A percentile compares a stretch with the other conserved stretches of the same genome.
Conservation (phyloP, 176 grass and related monocot genomes). For the Oryza australiensis region DNA sequence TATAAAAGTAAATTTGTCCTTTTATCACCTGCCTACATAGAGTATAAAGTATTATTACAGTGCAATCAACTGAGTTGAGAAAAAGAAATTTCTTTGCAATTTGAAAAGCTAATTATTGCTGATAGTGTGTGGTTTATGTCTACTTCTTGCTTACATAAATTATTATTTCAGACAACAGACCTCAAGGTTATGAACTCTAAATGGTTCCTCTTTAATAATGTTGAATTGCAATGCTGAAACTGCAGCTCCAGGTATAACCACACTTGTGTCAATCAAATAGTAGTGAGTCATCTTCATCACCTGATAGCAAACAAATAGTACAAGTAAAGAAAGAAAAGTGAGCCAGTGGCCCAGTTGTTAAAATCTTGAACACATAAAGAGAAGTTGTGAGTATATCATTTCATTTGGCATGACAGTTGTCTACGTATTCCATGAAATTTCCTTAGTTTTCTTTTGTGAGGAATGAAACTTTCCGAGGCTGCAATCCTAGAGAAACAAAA, state of each 20-base stretch:
- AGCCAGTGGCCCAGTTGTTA: constrained; percentile 5
- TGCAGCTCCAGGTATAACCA: constrained; percentile 84
- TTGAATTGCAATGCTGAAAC: constrained; percentile 86
- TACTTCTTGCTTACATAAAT: constrained; percentile 9
- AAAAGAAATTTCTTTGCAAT: not conserved
- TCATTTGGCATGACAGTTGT: constrained; percentile 20
- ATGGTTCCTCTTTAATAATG: constrained; percentile 88
- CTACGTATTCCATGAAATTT: not conserved
- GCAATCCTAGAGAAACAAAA: not conserved
- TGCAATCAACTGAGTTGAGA: constrained; percentile 13
- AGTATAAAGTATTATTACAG: not conserved
- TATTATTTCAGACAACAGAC: constrained; percentile 39
- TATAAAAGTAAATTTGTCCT: not conserved
- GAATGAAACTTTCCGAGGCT: not conserved
- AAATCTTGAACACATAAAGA: not conserved
- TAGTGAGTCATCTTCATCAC: constrained; percentile 99
- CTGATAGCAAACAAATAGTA: constrained; percentile 42
- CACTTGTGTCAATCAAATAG: constrained; percentile 96
- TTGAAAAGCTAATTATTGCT: constrained; percentile 1
- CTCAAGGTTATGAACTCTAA: constrained; percentile 82
- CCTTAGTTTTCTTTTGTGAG: not conserved
- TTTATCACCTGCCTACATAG: constrained; percentile 10
- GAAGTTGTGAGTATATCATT: not conserved
- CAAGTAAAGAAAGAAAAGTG: constrained; percentile 3
- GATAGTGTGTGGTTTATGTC: not conserved